Percentiles rank a stretch among this genome's conserved stretches.
Evolutionary conservation across 164 flowering plant species (phyloP).

Genomic region (Liriodendron chinense): DNA sequence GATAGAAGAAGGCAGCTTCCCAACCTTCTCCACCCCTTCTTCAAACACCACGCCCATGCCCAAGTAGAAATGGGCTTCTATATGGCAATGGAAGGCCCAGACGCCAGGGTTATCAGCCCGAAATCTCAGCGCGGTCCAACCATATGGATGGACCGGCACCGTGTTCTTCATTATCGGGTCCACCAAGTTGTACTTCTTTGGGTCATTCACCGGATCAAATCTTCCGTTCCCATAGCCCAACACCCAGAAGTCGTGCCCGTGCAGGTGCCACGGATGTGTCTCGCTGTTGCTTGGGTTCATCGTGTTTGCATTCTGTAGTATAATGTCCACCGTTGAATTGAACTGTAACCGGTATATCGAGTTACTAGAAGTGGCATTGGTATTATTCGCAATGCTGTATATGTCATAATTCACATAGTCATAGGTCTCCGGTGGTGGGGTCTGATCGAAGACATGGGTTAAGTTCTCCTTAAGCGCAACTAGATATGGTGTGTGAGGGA

Average conservation of each 20-base stretch:
- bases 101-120: constrained; percentile 69
- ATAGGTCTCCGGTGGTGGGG: constrained; percentile 52
- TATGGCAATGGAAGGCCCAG: constrained; percentile 87
- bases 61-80: constrained; percentile 75
- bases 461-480: constrained; percentile 49
- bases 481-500: constrained; percentile 76
- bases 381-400: constrained; percentile 22
- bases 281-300: constrained; percentile 50
- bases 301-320: constrained; percentile 21
- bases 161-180: constrained; percentile 81
- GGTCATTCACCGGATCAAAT: constrained; percentile 41
- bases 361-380: constrained; percentile 42
- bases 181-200: constrained; percentile 45
- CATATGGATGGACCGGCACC: constrained; percentile 54
- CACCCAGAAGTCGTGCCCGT: constrained; percentile 93
- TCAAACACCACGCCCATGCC: constrained; percentile 88
- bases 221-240: constrained; percentile 69
- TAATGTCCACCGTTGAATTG: constrained; percentile 24
- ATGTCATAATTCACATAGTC: constrained; percentile 9
- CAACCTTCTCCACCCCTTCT: constrained; percentile 62
- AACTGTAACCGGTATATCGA: constrained; percentile 46
- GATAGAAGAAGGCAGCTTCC: constrained; percentile 54
- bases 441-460: constrained; percentile 33
- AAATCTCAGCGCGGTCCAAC: constrained; percentile 83
- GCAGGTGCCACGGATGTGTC: constrained; percentile 91